phyloP scores from a whole-genome alignment of 495 filamentous ascomycete genomes.

The Darksidea phi region DNA sequence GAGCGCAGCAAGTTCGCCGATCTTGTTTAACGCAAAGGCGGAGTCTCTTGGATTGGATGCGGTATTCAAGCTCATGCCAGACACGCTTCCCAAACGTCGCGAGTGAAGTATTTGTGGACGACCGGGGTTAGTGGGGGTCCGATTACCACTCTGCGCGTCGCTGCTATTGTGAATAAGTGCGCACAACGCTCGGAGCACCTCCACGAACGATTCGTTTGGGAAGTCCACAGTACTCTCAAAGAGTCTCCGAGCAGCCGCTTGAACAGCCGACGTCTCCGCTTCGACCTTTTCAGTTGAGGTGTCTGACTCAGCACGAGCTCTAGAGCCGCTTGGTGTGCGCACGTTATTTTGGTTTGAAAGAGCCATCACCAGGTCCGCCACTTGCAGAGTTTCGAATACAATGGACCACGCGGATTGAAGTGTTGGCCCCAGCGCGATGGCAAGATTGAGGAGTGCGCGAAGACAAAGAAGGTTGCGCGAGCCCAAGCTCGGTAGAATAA shows the following conservation, averaged over 20 bases:
- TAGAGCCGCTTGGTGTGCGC: constrained; percentile 12
- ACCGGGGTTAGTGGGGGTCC: constrained; percentile 1
- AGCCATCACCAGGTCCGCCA: constrained; percentile 83
- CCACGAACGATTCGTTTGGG: constrained; percentile 75
- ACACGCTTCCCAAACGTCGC: constrained; percentile 52
- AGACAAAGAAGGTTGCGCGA: constrained; percentile 88
- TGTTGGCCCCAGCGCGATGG: constrained; percentile 89
- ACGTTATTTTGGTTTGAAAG: constrained; percentile 42
- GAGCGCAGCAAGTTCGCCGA: constrained; percentile 70
- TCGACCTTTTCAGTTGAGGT: constrained; percentile 60
- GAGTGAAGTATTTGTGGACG: constrained; percentile 41
- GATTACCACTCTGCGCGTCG: constrained; percentile 28
- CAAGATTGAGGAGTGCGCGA: constrained; percentile 84
- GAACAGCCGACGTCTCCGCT: constrained; percentile 80
- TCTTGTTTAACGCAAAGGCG: constrained; percentile 78
- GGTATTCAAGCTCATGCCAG: constrained; percentile 48
- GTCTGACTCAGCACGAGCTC: constrained; percentile 24
- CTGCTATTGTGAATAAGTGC: constrained; percentile 47
- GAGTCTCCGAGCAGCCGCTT: constrained; percentile 80
- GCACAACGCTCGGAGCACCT: constrained; percentile 73
- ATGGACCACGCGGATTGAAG: constrained; percentile 85
- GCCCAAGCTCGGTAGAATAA: constrained; percentile 60
- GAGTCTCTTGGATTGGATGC: constrained; percentile 57
- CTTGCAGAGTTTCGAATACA: constrained; percentile 82
- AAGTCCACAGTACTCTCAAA: constrained; percentile 89